These are phyloP conservation scores for Oryza glaberrima DNA, from an alignment of 176 grass and related monocot species.

Conservation along the genomic window DNA sequence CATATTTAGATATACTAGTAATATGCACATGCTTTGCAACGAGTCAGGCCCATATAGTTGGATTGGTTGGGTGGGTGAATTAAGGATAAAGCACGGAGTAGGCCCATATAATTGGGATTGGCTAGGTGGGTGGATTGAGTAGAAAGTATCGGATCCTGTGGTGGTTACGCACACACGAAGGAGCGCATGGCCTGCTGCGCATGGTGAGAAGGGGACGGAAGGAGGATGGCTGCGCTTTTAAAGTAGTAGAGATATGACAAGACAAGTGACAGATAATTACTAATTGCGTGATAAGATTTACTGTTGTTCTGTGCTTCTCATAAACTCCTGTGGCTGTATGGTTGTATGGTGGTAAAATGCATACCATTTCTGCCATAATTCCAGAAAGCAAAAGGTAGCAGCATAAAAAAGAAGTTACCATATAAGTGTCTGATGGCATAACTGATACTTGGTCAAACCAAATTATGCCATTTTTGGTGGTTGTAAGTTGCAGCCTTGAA, in stretches of 20 bases:
- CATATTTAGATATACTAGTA: neutral
- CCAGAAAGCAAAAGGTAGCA: conserved; percentile 12
- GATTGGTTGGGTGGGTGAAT: too few relatives aligned
- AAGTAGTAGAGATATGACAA: neutral
- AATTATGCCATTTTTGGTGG: conserved; percentile 65
- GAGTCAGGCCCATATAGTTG: too few relatives aligned
- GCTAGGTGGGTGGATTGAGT: too few relatives aligned
- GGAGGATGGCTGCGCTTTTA: too few relatives aligned
- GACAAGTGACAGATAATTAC: neutral
- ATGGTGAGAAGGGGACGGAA: too few relatives aligned
- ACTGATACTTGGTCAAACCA: conserved; percentile 99
- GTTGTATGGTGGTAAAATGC: neutral
- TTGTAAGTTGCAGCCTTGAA: conserved; percentile 81
- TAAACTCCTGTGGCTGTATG: conserved; percentile 4
- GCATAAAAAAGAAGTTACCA: conserved; percentile 48
- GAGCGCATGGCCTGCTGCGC: too few relatives aligned
- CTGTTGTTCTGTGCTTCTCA: neutral
- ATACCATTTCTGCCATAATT: conserved; percentile 5
- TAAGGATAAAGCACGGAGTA: too few relatives aligned
- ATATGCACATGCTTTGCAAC: too few relatives aligned
- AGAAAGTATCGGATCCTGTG: too few relatives aligned
- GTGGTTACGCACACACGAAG: too few relatives aligned
- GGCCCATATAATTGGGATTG: too few relatives aligned
- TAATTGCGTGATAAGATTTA: neutral
- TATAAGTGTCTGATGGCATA: conserved; percentile 83